Conservation (phyloP, 495 filamentous ascomycete genomes). For the Daldinia loculata region DNA sequence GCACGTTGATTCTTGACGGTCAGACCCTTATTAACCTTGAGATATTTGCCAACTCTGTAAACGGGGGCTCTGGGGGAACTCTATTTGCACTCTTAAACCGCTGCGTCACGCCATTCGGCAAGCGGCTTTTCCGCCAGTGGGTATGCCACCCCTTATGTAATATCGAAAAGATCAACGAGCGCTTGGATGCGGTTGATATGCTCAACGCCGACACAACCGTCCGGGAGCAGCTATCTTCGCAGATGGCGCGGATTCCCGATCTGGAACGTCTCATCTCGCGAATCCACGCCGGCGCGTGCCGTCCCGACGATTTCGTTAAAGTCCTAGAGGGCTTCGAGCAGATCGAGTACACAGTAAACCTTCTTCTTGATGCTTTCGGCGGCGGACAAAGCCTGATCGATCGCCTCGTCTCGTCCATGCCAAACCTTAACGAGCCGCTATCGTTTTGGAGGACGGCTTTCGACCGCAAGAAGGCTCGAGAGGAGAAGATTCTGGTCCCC, state of each 20-base stretch:
- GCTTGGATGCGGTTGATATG: slow-evolving; percentile 95
- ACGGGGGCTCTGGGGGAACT: slow-evolving; percentile 84
- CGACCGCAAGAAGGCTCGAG: slow-evolving; percentile 80
- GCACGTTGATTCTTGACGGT: slow-evolving; percentile 92
- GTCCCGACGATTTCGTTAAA: slow-evolving; percentile 88
- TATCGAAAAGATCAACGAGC: slow-evolving; percentile 84
- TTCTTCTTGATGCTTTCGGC: slow-evolving; percentile 75
- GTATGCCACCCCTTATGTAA: slow-evolving; percentile 95
- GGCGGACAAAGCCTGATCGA: slow-evolving; percentile 83
- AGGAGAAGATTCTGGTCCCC: slow-evolving; percentile 77
- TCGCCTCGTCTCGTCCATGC: slow-evolving; percentile 83
- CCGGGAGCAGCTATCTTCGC: slow-evolving; percentile 83
- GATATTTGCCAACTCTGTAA: slow-evolving; percentile 92
- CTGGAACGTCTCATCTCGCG: slow-evolving; percentile 94
- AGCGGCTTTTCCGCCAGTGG: slow-evolving; percentile 97
- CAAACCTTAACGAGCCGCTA: slow-evolving; percentile 76
- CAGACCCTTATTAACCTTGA: slow-evolving; percentile 98
- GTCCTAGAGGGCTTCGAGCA: slow-evolving; percentile 98
- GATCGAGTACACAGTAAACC: slow-evolving; percentile 87
- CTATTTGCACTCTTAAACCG: slow-evolving; percentile 90
- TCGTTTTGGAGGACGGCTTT: slow-evolving; percentile 93
- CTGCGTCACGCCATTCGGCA: slow-evolving; percentile 96
- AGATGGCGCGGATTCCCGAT: slow-evolving; percentile 90
- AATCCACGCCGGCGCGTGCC: slow-evolving; percentile 89
- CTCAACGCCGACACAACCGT: slow-evolving; percentile 82